Percentiles rank a stretch among this genome's conserved stretches.
Evolutionary conservation across 2,329 filamentous ascomycete genomes (phyloP).

Genomic region (Alternaria brassicae): DNA sequence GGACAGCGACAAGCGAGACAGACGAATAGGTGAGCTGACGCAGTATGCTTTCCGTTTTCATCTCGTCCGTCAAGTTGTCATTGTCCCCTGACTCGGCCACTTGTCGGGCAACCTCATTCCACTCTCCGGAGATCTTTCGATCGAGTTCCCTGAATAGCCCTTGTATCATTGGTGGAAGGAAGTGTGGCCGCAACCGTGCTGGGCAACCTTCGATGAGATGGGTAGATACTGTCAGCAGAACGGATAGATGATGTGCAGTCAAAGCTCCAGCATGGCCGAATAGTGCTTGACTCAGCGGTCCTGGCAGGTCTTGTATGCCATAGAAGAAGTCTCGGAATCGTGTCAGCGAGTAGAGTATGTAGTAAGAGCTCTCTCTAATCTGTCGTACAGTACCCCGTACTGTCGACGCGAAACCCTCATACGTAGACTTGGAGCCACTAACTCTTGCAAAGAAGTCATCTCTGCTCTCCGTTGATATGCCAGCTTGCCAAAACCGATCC

Average conservation of each 20-base stretch:
- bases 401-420: slow-evolving; percentile 93
- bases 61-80: slow-evolving; percentile 84
- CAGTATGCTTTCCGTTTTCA: slow-evolving; percentile 96
- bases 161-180: slow-evolving; percentile 83
- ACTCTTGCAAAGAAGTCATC: slow-evolving; percentile 97
- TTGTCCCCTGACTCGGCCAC: slow-evolving; percentile 72
- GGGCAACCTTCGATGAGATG: slow-evolving; percentile 94
- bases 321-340: slow-evolving; percentile 88
- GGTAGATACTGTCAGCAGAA: slow-evolving; percentile 86
- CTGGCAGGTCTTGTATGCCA: slow-evolving; percentile 82
- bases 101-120: slow-evolving; percentile 71
- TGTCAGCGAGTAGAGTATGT: slow-evolving; percentile 92
- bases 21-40: slow-evolving; percentile 91
- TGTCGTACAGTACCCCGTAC: slow-evolving; percentile 88
- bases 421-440: slow-evolving; percentile 82
- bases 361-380: slow-evolving; percentile 91
- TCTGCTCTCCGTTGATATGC: slow-evolving; percentile 93
- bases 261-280: slow-evolving; percentile 83
- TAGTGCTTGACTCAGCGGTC: slow-evolving; percentile 80
- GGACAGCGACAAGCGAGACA: slow-evolving; percentile 87
- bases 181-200: slow-evolving; percentile 74
- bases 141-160: slow-evolving; percentile 87
- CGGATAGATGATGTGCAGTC: slow-evolving; percentile 91
- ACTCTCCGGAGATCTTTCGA: slow-evolving; percentile 84
- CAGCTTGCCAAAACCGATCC: slow-evolving; percentile 97